These are phyloP conservation scores for Leucoagaricus sp. DNA, from an alignment of 1,284 basidiomycete species.

Conservation along the genomic window DNA sequence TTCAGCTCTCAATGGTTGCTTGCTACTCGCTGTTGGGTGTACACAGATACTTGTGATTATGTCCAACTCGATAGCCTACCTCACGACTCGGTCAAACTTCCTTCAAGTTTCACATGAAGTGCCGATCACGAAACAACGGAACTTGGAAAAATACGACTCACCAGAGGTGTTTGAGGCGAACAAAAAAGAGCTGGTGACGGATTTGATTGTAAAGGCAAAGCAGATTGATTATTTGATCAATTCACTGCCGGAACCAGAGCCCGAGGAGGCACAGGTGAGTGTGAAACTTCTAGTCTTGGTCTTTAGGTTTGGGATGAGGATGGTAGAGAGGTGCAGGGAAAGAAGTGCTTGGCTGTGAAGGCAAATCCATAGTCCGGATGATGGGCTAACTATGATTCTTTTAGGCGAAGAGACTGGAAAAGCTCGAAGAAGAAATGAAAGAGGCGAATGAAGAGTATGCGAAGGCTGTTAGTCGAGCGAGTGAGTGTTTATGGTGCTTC, in stretches of 20 bases:
- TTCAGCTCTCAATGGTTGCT: background rate
- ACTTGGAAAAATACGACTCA: slow-evolving; percentile 67
- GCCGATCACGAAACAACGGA: slow-evolving; percentile 74
- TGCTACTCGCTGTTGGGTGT: background rate
- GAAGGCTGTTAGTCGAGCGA: slow-evolving; percentile 69
- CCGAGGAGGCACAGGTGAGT: slow-evolving; percentile 68
- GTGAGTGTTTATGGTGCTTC: slow-evolving; percentile 43
- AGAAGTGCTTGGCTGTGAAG: background rate
- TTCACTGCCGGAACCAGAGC: slow-evolving; percentile 71
- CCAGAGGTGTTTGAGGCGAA: slow-evolving; percentile 73
- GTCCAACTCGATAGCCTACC: slow-evolving; percentile 74
- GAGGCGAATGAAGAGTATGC: slow-evolving; percentile 73
- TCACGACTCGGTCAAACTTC: slow-evolving; percentile 73
- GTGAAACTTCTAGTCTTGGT: background rate
- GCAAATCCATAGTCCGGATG: background rate
- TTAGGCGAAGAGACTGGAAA: slow-evolving; percentile 64
- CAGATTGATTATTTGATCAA: slow-evolving; percentile 82
- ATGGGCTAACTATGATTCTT: background rate
- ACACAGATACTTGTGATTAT: slow-evolving; percentile 77
- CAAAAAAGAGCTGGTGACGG: slow-evolving; percentile 76
- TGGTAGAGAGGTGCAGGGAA: background rate
- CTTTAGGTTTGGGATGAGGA: background rate
- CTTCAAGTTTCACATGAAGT: slow-evolving; percentile 70
- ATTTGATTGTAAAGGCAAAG: slow-evolving; percentile 81
- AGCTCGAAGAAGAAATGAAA: slow-evolving; percentile 67